Percentiles rank a stretch among this genome's conserved stretches.
Conservation (phyloP, 1,139 yeast species). For the Scheffersomyces lignicola region DNA sequence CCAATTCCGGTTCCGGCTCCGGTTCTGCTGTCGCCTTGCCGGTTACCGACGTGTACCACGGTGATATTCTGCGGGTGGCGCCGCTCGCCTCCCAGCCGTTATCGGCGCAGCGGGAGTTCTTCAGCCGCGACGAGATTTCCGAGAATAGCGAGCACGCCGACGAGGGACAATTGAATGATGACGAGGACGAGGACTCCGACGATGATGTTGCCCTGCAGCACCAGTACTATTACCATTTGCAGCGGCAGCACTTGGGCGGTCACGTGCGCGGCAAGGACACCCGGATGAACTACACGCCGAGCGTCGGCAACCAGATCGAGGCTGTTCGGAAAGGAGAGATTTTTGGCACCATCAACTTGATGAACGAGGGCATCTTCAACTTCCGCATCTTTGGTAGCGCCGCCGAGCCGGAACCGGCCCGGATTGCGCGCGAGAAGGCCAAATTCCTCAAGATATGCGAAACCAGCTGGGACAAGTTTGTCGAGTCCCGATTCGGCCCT, state of each 20-base stretch:
- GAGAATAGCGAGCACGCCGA: constrained; percentile 8
- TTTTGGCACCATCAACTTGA: constrained; percentile 43
- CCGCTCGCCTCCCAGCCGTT: constrained; percentile 57
- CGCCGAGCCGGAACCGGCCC: constrained; percentile 9
- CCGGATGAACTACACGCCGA: constrained; percentile 1
- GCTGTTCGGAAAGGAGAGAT: constrained; percentile 26
- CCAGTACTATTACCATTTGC: constrained; percentile 17
- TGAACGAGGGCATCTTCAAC: constrained; percentile 45
- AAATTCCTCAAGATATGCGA: constrained; percentile 54
- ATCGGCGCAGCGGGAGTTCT: constrained; percentile 51
- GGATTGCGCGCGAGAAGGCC: constrained; percentile 35
- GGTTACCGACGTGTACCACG: constrained; percentile 54
- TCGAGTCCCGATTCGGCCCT: constrained; percentile 13
- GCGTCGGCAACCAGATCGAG: constrained; percentile 6
- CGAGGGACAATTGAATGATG: constrained; percentile 17
- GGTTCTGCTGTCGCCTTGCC: constrained; percentile 44
- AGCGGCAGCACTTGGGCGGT: constrained; percentile 10
- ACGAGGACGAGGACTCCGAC: constrained; percentile 30
- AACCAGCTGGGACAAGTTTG: constrained; percentile 55
- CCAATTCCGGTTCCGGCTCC: background rate
- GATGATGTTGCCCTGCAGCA: constrained; percentile 15
- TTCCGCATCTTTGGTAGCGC: constrained; percentile 35
- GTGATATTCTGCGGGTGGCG: constrained; percentile 48
- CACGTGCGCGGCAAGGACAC: background rate
- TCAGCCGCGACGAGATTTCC: constrained; percentile 19